phyloP scores from a whole-genome alignment of 73 alveolate species.

The Paramecium biaurelia region DNA sequence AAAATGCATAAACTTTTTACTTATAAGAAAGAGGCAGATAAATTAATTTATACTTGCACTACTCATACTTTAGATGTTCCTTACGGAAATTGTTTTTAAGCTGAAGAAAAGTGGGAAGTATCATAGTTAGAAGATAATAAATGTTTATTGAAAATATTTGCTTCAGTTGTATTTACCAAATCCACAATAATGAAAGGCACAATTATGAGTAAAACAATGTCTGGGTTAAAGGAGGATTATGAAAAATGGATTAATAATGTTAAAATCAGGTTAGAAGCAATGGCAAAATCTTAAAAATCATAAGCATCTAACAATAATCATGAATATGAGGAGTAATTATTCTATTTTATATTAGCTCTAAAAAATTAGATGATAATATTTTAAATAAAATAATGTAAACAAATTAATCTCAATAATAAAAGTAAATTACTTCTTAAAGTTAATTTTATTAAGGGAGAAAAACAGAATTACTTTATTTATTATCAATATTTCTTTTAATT shows the following conservation, averaged over 20 bases:
- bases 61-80: slow-evolving; percentile 57
- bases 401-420: background rate
- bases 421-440: background rate
- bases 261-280: background rate
- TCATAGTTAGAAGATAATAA: slow-evolving; percentile 8
- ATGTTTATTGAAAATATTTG: slow-evolving; percentile 14
- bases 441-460: background rate
- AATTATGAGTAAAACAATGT: background rate
- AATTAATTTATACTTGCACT: background rate
- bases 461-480: background rate
- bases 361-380: background rate
- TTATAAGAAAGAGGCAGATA: slow-evolving; percentile 1
- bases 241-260: slow-evolving; percentile 47
- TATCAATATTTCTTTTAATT: background rate
- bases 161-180: slow-evolving; percentile 6
- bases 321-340: slow-evolving; percentile 9
- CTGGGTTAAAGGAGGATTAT: slow-evolving; percentile 34
- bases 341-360: background rate
- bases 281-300: slow-evolving; percentile 1
- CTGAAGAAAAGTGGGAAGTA: slow-evolving; percentile 52
- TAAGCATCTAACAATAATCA: background rate
- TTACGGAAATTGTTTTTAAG: background rate
- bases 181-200: slow-evolving; percentile 47
- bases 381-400: background rate
- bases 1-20: slow-evolving; percentile 20